Evolutionary conservation across 1,139 yeast genomes (phyloP).

Genomic region (Sugiyamaella japonica): DNA sequence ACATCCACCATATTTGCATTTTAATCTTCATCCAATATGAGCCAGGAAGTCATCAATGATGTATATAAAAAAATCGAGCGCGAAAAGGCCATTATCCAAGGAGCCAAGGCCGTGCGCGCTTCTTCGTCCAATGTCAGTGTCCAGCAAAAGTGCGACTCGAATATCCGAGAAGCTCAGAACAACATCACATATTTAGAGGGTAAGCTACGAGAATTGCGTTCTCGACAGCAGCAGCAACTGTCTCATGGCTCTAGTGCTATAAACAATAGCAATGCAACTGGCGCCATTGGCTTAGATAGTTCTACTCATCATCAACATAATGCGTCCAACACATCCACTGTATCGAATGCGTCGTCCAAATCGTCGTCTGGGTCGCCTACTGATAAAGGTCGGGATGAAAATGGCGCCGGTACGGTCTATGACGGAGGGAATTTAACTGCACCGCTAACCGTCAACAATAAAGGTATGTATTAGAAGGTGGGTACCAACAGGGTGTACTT

Average conservation of each 20-base stretch:
- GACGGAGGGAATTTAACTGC: slow-evolving; percentile 1
- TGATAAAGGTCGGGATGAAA: background rate
- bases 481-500: no score
- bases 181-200: slow-evolving; percentile 86
- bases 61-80: slow-evolving; percentile 81
- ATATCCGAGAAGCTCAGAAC: slow-evolving; percentile 86
- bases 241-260: slow-evolving; percentile 15
- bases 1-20: background rate
- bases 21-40: slow-evolving; percentile 1
- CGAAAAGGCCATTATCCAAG: slow-evolving; percentile 82
- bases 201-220: slow-evolving; percentile 63
- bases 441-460: slow-evolving; percentile 24
- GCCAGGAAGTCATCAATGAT: slow-evolving; percentile 48
- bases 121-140: slow-evolving; percentile 77
- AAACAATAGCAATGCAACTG: slow-evolving; percentile 13
- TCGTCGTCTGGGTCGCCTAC: slow-evolving; percentile 16
- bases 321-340: slow-evolving; percentile 22
- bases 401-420: background rate
- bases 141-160: slow-evolving; percentile 87
- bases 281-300: background rate
- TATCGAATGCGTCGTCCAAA: slow-evolving; percentile 16
- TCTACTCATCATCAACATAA: slow-evolving; percentile 19
- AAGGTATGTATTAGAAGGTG: slow-evolving; percentile 23
- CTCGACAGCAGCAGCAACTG: slow-evolving; percentile 35
- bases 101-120: slow-evolving; percentile 77